Base-by-base conservation (phyloP, 2,329 filamentous ascomycete genomes). In the Epicoccum sorghinum region DNA sequence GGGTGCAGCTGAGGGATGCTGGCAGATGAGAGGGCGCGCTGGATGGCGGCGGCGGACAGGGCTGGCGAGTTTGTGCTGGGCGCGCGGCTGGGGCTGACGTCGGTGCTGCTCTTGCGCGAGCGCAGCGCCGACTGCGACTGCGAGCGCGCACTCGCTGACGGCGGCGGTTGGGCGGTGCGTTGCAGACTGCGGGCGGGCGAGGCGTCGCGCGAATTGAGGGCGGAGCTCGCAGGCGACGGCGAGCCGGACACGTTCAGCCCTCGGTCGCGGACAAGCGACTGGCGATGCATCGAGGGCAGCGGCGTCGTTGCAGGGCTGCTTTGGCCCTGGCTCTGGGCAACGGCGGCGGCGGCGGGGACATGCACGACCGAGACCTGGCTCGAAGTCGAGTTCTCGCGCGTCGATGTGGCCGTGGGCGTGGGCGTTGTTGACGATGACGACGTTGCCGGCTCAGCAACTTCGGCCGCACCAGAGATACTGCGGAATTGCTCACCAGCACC, bases 11-110 rank as follows among this genome's bases (percentile, higher is more conserved):
- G 82, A 7, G 90, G 88, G 43, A 86, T 88, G 60, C 80, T 86
- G 32, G 86, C 79, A 33, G 89, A 83, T 13, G 89, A 89, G 43
- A 93, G 79, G 55, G 86, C 84, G 70, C 87, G 84, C 73, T 89
- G 83, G 52, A 87, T 80, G 18, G 87, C 80, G 23, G 86, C 82
- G 24, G 86, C 82, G 45, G 86, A 86, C 32, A 86, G 82, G 50
- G 83, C 79, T 52, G 78, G 82, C 52, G 72, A 73, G 43, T 69
- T 67, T 22, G 70, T 59, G 41, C 58, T 68, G 51, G 76, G 60
- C 9, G 68, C 74, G 47, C 77, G 68, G 60, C 65, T 75, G 22
- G 77, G 76, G 59, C 75, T 77, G 57, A 66, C 72, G 58, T 78
- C 76, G 60, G 73, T 67, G 60, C 78, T 80, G 67, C 77, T 79